Conservation (phyloP, 2,329 filamentous ascomycete species). For the Epichloe sibirici region DNA sequence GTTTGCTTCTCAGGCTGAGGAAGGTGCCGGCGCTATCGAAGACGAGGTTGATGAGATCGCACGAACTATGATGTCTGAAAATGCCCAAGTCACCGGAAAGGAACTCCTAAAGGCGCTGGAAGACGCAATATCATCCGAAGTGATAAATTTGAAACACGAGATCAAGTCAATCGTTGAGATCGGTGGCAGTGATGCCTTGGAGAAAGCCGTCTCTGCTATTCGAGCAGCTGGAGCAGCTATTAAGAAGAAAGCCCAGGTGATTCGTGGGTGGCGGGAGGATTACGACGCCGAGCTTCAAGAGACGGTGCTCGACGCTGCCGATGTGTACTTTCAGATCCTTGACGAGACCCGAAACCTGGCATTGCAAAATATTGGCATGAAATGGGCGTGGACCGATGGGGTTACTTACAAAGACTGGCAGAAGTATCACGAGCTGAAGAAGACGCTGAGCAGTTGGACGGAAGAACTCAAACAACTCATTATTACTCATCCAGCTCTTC, state of each 20-base stretch:
- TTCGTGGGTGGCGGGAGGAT: conserved; percentile 63
- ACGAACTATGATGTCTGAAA: conserved; percentile 43
- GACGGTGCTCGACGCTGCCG: conserved; percentile 59
- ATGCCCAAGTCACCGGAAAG: conserved; percentile 54
- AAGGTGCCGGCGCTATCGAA: conserved; percentile 65
- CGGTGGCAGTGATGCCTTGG: conserved; percentile 28
- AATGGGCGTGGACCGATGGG: conserved; percentile 91
- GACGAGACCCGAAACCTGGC: conserved; percentile 74
- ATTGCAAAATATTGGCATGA: conserved; percentile 83
- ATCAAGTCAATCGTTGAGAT: conserved; percentile 50
- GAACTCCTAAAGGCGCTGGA: conserved; percentile 58
- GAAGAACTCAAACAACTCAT: conserved; percentile 68
- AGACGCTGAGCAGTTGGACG: conserved; percentile 74
- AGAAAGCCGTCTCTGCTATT: conserved; percentile 36
- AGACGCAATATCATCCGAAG: conserved; percentile 49
- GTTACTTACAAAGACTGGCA: conserved; percentile 96
- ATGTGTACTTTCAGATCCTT: conserved; percentile 70
- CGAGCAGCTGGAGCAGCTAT: conserved; percentile 59
- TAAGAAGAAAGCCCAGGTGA: conserved; percentile 62
- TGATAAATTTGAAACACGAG: conserved; percentile 51
- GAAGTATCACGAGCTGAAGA: conserved; percentile 82
- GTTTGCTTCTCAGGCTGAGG: conserved; percentile 73
- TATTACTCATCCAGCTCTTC: conserved; percentile 58
- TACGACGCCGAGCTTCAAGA: conserved; percentile 59
- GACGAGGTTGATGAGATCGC: conserved; percentile 49